Evolutionary conservation across 2,329 filamentous ascomycete genomes (phyloP).

Genomic region (Botrytis aclada): DNA sequence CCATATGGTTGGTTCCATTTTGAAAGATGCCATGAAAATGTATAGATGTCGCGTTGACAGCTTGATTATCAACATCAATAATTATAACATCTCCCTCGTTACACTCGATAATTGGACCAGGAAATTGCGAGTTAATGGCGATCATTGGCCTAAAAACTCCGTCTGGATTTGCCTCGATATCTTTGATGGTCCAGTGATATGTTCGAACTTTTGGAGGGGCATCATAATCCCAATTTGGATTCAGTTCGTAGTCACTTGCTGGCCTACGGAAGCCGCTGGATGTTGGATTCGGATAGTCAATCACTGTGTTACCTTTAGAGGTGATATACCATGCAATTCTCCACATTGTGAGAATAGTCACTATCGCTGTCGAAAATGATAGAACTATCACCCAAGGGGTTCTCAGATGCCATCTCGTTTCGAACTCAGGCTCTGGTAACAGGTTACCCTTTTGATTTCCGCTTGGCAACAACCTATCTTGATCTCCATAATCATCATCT

Average conservation of each 20-base stretch:
- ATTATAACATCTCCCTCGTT: slow-evolving; percentile 71
- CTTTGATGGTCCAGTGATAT: slow-evolving; percentile 58
- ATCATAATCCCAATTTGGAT: slow-evolving; percentile 53
- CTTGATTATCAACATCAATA: slow-evolving; percentile 65
- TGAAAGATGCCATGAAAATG: slow-evolving; percentile 80
- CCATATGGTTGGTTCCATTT: slow-evolving; percentile 72
- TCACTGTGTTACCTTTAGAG: slow-evolving; percentile 10
- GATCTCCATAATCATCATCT: slow-evolving; percentile 27
- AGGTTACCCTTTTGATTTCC: slow-evolving; percentile 15
- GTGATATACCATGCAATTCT: slow-evolving; percentile 32
- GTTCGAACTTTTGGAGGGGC: slow-evolving; percentile 51
- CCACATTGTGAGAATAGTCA: slow-evolving; percentile 29
- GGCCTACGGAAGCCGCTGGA: slow-evolving; percentile 33
- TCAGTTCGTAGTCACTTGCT: slow-evolving; percentile 55
- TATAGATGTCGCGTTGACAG: slow-evolving; percentile 60
- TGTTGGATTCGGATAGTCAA: slow-evolving; percentile 22
- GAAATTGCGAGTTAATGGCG: slow-evolving; percentile 72
- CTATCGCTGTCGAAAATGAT: slow-evolving; percentile 26
- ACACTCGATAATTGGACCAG: slow-evolving; percentile 67
- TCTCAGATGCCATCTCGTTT: slow-evolving; percentile 35
- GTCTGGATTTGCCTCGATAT: slow-evolving; percentile 59
- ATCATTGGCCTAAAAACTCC: slow-evolving; percentile 58
- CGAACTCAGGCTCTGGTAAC: slow-evolving; percentile 25
- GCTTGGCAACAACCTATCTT: slow-evolving; percentile 20
- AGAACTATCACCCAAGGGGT: slow-evolving; percentile 32